Evolutionary conservation across 2,329 filamentous ascomycete species (phyloP).

Genomic region (Colletotrichum sp.): DNA sequence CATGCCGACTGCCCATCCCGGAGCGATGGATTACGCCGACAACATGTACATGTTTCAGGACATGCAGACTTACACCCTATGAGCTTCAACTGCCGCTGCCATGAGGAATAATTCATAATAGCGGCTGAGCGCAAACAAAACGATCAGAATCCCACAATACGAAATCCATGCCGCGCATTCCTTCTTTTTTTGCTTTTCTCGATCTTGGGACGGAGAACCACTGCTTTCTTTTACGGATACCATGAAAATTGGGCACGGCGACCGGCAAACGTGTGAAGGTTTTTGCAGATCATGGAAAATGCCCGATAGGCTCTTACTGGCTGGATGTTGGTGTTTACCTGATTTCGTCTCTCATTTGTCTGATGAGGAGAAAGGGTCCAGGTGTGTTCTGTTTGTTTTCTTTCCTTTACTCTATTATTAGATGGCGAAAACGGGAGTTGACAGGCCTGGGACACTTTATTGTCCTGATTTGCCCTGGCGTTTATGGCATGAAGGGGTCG

Average conservation of each 20-base stretch:
- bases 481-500: not conserved
- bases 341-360: not conserved
- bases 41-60: constrained; percentile 36
- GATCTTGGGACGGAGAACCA: not conserved
- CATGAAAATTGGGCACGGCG: not conserved
- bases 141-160: not conserved
- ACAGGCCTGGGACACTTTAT: not conserved
- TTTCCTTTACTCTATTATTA: constrained; percentile 1
- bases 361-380: not conserved
- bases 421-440: constrained; percentile 7
- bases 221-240: not conserved
- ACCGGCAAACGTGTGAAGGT: not conserved
- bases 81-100: not conserved
- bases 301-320: not conserved
- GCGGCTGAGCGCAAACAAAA: not conserved
- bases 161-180: not conserved
- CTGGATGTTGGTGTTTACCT: not conserved
- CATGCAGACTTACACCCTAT: constrained; percentile 26
- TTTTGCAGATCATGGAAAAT: constrained; percentile 6
- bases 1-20: constrained; percentile 22
- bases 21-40: constrained; percentile 28
- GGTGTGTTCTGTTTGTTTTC: not conserved
- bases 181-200: not conserved
- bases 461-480: not conserved
- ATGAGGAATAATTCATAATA: not conserved